These are phyloP conservation scores for Helianthus annuus DNA, from an alignment of 129 eudicot species.

Conservation along the genomic window HanXRQr2.0-SUNRISE NC_035440.2:2169595-2170094, in stretches of 20 bases:
- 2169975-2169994: conserved; percentile 26
- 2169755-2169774: neutral
- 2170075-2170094: conserved; percentile 26
- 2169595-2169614: neutral
- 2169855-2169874: neutral
- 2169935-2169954: conserved; percentile 50
- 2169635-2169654: conserved; percentile 5
- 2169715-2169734: conserved; percentile 25
- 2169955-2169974: neutral
- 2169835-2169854: conserved; percentile 16
- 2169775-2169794: neutral
- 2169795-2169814: neutral
- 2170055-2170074: conserved; percentile 24
- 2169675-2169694: neutral
- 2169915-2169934: conserved; percentile 53
- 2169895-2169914: neutral
- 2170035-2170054: conserved; percentile 2
- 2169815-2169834: neutral
- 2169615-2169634: conserved; percentile 9
- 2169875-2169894: neutral
- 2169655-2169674: conserved; percentile 16
- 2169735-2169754: neutral
- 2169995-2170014: conserved; percentile 5
- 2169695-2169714: neutral
- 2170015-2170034: neutral